These are phyloP conservation scores for Yamadazyma songkhlaensis DNA, from an alignment of 1,139 yeast species.

Conservation along the genomic window DNA sequence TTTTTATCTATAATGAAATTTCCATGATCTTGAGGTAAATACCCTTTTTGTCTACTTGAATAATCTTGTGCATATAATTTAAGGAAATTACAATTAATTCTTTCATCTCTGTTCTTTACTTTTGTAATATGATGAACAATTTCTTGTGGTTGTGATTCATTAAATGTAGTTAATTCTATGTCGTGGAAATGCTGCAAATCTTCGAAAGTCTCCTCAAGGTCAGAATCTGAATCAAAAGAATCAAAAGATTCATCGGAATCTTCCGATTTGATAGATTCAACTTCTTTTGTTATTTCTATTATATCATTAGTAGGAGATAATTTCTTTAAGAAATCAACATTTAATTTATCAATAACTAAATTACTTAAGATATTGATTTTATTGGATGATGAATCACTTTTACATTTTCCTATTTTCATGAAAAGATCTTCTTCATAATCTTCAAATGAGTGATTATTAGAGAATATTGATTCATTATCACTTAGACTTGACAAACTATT, in stretches of 20 bases:
- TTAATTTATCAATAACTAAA: constrained; percentile 3
- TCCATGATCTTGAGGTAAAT: constrained; percentile 21
- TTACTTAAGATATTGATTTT: constrained; percentile 3
- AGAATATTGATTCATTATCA: constrained; percentile 13
- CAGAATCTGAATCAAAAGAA: not conserved
- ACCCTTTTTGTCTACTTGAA: constrained; percentile 27
- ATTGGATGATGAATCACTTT: not conserved
- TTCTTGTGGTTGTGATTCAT: not conserved
- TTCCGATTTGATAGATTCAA: not conserved
- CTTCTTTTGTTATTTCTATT: not conserved
- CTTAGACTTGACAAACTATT: constrained; percentile 6
- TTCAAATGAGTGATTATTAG: constrained; percentile 8
- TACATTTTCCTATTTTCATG: constrained; percentile 2
- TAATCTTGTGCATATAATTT: constrained; percentile 47
- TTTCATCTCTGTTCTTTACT: constrained; percentile 41
- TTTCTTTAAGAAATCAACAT: constrained; percentile 1
- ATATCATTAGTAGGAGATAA: not conserved
- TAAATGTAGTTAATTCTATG: constrained; percentile 7
- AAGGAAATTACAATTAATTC: constrained; percentile 46
- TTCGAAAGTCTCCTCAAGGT: not conserved
- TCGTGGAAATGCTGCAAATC: not conserved
- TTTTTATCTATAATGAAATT: constrained; percentile 9
- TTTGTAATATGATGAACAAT: not conserved
- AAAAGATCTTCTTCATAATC: constrained; percentile 1
- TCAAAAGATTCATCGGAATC: not conserved